Percentiles rank a stretch among this genome's conserved stretches.
phyloP scores from a whole-genome alignment of 2,329 filamentous ascomycete species.

The Fusarium irregulare region DNA sequence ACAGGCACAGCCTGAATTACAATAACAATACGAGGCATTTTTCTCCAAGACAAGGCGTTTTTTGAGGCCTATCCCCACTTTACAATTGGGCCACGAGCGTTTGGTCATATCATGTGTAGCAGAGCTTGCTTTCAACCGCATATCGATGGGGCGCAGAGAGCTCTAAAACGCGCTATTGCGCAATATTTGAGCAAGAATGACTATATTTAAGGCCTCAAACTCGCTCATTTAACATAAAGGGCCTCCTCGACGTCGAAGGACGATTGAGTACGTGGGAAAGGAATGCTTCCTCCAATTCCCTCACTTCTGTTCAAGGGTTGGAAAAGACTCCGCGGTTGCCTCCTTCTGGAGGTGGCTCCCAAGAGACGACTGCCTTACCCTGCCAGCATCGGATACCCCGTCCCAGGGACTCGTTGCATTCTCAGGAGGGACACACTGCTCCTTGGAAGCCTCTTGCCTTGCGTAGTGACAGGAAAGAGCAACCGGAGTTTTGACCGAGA shows the following conservation, averaged over 20 bases:
- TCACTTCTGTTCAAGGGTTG: no score
- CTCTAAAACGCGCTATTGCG: accelerated
- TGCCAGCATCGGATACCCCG: accelerated
- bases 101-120: no score
- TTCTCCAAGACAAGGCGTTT: neutral
- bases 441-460: neutral
- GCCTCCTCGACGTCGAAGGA: neutral
- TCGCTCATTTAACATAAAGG: neutral
- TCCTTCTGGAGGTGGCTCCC: accelerated
- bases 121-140: neutral
- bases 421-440: no score
- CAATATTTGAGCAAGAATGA: accelerated
- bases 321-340: no score
- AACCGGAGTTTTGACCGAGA: neutral
- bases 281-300: no score
- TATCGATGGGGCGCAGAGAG: neutral
- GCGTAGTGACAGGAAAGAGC: accelerated
- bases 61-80: neutral
- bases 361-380: neutral
- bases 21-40: neutral
- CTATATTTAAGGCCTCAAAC: neutral
- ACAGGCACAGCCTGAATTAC: neutral
- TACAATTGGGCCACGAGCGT: neutral
- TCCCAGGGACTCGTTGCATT: neutral
- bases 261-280: no score